Evolutionary conservation across 345 rosid genomes (phyloP).

Genomic region (Mercurialis annua): DNA sequence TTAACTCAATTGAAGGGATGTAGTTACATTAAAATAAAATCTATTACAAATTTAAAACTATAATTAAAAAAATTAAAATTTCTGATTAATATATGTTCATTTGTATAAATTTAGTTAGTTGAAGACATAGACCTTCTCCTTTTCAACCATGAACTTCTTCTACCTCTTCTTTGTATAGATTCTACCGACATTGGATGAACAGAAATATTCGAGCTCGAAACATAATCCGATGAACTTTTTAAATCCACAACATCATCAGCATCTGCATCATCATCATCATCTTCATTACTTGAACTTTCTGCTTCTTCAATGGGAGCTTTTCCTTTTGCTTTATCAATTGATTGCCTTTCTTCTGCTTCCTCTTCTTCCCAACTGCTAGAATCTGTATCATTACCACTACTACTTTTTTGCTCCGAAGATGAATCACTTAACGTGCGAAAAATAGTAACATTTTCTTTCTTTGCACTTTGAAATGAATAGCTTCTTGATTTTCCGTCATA

Average conservation of each 20-base stretch:
- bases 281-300: conserved; percentile 35
- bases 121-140: conserved; percentile 40
- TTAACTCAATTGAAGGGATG: too few species aligned
- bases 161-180: conserved; percentile 27
- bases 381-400: not conserved
- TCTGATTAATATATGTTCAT: too few species aligned
- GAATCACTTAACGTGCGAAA: conserved; percentile 41
- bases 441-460: conserved; percentile 42
- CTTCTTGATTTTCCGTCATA: conserved; percentile 46
- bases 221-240: conserved; percentile 31
- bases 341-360: conserved; percentile 16
- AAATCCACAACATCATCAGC: conserved; percentile 4
- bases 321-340: conserved; percentile 24
- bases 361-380: conserved; percentile 22
- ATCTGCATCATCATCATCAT: conserved; percentile 17
- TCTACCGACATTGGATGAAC: conserved; percentile 18
- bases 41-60: too few species aligned
- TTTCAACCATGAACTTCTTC: conserved; percentile 30
- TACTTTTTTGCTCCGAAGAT: conserved; percentile 49
- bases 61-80: too few species aligned
- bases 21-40: too few species aligned
- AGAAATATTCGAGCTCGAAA: conserved; percentile 26
- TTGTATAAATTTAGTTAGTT: conserved; percentile 29
- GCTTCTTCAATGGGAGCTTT: conserved; percentile 23
- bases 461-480: conserved; percentile 44